A percentile compares a stretch with the other conserved stretches of the same genome.
Conservation (phyloP, 108 stramenopile species). For the Stephanodiscus minutulus region DNA sequence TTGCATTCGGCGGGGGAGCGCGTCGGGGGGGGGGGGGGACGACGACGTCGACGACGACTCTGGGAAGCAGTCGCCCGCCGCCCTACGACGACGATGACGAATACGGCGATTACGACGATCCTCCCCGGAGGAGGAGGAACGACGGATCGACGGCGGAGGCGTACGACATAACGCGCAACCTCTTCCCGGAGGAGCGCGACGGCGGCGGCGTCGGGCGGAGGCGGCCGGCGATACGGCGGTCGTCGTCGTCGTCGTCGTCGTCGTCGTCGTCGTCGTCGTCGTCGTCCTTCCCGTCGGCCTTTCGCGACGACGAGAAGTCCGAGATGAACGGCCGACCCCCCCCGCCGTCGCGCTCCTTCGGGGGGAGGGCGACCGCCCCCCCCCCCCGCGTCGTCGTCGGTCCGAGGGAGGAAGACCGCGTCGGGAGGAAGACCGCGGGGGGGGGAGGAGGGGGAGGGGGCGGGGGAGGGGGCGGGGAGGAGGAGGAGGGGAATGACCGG, state of each 20-base stretch:
- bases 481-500: neutral
- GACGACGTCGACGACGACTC: neutral
- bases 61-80: too few relatives aligned
- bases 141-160: too few relatives aligned
- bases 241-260: too few relatives aligned
- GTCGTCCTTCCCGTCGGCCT: conserved; percentile 7
- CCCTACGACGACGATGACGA: neutral
- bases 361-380: too few relatives aligned
- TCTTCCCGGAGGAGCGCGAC: conserved; percentile 15
- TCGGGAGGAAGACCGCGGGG: too few relatives aligned
- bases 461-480: neutral
- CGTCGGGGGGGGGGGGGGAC: neutral
- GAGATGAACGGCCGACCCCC: conserved; percentile 29
- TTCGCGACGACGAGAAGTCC: conserved; percentile 17
- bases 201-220: neutral
- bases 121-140: neutral
- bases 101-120: neutral
- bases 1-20: too few relatives aligned
- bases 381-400: too few relatives aligned
- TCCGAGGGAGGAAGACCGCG: too few relatives aligned
- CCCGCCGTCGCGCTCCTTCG: neutral
- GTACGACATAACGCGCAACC: conserved; percentile 22
- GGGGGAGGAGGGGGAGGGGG: neutral
- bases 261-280: conserved; percentile 5
- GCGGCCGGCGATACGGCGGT: too few relatives aligned